Evolutionary conservation across 163 green algal genomes (phyloP), one percentile per base, ranked within the genome.

Genomic region (Coccomyxa subellipsoidea): DNA sequence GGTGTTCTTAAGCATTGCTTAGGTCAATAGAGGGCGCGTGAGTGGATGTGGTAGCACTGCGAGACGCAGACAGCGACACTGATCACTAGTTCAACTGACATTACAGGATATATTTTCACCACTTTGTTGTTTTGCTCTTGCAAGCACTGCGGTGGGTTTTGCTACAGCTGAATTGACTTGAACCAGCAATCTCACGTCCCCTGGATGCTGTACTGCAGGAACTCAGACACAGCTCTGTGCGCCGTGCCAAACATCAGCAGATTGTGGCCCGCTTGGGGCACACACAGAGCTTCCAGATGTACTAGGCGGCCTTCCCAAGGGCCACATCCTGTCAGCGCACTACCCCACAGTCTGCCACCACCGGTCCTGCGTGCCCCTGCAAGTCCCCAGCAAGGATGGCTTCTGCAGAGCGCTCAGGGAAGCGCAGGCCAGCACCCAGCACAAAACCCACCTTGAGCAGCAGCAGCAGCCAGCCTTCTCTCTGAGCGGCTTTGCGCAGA

Each of bases 261-360:
- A 73, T 23, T 73, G 66, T 36, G 66, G 66, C 29, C 66, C 66
- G 4, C 27, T 73, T 3, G 66, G 66, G 10, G 27, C 66, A 3
- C 66, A 73, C 66, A 73, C 66, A 73, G 32, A 18, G 18, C 66
- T 73, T 34, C 66, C 66, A 73, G n/a, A 73, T 23, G n/a, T 73
- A 32, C 18, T 73, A 32, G 66, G 66, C 66, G 66, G 66, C 66
- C 66, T 73, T 7, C 66, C 66, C 4, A 73, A 73, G 66, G 66
- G 66, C 66, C 66, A 73, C 27, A 73, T 73, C 27, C 66, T 73
- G 10, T 32, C 66, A 4, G 66, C 66, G 7, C 66, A 73, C 66
- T 73, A 36, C 66, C 66, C 66, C 66, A 73, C 66, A 73, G 66
- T 73, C 66, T 73, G 66, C 66, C 66, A 73, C n/a, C 66, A 73